Conservation (phyloP, 2,329 filamentous ascomycete species). For the Penicillium sp. region DNA sequence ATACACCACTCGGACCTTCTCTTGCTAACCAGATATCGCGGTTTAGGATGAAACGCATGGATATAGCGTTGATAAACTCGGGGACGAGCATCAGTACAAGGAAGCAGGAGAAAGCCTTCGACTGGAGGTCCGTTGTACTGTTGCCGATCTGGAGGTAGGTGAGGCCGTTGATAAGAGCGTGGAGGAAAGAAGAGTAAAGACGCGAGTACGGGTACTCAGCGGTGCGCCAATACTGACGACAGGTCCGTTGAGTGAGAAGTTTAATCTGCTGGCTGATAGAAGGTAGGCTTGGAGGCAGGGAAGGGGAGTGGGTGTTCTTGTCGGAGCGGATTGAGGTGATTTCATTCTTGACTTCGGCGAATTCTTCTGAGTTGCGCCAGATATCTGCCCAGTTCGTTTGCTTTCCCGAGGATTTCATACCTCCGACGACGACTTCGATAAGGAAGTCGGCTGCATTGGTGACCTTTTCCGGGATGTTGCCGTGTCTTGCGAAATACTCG, state of each 20-base stretch:
- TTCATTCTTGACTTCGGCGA: constrained; percentile 57
- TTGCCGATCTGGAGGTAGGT: constrained; percentile 69
- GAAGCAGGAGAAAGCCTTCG: constrained; percentile 67
- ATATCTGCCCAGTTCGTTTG: constrained; percentile 66
- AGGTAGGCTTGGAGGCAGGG: constrained; percentile 41
- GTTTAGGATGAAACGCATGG: constrained; percentile 70
- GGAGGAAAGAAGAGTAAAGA: constrained; percentile 64
- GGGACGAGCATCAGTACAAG: constrained; percentile 63
- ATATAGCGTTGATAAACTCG: constrained; percentile 67
- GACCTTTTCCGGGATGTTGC: constrained; percentile 59
- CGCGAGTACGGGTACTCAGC: constrained; percentile 73
- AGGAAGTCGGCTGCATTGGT: constrained; percentile 64
- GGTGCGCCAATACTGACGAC: constrained; percentile 69
- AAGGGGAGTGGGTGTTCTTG: constrained; percentile 36
- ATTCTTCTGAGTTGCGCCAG: constrained; percentile 64
- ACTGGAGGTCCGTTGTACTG: constrained; percentile 65
- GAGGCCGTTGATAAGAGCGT: constrained; percentile 71
- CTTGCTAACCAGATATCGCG: constrained; percentile 67
- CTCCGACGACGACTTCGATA: constrained; percentile 59
- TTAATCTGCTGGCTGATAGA: constrained; percentile 59
- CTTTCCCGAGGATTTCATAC: constrained; percentile 50
- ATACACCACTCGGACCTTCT: constrained; percentile 68
- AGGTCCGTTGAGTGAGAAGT: constrained; percentile 66
- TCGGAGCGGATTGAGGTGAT: constrained; percentile 60
- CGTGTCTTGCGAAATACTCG: constrained; percentile 63